phyloP scores from a whole-genome alignment of 2,329 filamentous ascomycete species.

The Nakataea oryzae region DNA sequence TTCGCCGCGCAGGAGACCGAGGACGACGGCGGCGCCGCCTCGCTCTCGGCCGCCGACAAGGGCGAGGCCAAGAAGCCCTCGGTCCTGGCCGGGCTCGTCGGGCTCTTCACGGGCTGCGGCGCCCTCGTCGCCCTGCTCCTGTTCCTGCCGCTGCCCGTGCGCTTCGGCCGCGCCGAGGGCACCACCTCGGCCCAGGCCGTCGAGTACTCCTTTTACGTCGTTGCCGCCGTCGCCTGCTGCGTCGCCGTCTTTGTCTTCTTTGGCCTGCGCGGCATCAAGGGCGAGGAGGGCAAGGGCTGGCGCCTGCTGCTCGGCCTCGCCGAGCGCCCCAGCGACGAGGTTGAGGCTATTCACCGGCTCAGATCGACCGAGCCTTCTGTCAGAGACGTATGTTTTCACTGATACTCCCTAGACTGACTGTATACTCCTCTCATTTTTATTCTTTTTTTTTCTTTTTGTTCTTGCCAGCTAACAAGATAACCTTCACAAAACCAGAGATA shows the following conservation, averaged over 20 bases:
- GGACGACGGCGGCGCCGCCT: constrained; percentile 2
- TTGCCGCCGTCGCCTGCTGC: constrained; percentile 59
- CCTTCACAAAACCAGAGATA: constrained; percentile 3
- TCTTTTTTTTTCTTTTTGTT: too few species aligned
- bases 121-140: constrained; percentile 72
- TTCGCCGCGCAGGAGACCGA: constrained; percentile 22
- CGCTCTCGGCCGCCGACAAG: constrained; percentile 11
- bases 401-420: background rate
- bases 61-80: constrained; percentile 34
- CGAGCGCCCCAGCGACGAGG: background rate
- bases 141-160: constrained; percentile 80
- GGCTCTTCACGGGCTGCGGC: constrained; percentile 84
- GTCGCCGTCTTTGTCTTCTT: constrained; percentile 70
- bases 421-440: too few species aligned
- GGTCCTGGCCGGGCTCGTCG: constrained; percentile 76
- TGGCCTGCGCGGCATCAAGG: constrained; percentile 57
- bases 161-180: constrained; percentile 62
- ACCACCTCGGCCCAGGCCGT: constrained; percentile 66
- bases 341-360: background rate
- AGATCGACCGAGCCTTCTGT: background rate
- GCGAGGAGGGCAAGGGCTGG: constrained; percentile 72
- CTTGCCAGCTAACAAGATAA: background rate
- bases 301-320: constrained; percentile 37
- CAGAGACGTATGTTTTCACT: background rate
- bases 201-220: constrained; percentile 78